These are phyloP conservation scores for Phytopythium montanum DNA, from an alignment of 352 stramenopile species.

Conservation along the genomic window DNA sequence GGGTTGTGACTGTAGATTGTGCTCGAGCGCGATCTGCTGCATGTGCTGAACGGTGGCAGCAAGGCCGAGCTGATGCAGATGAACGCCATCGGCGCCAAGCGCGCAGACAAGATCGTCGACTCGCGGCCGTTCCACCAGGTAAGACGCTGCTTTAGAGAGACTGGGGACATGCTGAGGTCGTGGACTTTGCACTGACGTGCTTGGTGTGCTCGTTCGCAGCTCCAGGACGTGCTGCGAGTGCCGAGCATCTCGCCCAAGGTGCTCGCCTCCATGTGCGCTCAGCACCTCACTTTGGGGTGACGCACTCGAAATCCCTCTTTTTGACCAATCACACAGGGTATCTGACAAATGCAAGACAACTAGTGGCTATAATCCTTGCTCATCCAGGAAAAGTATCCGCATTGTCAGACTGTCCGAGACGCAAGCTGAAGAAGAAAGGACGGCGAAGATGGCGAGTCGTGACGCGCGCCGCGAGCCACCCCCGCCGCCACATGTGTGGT, in stretches of 20 bases:
- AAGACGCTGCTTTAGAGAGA: not conserved
- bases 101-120: slow-evolving; percentile 37
- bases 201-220: not conserved
- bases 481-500: not conserved
- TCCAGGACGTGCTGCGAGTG: not conserved
- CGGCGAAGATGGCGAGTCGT: not conserved
- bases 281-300: not conserved
- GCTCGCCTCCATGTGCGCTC: not conserved
- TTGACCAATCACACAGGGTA: not conserved
- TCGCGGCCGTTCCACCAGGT: slow-evolving; percentile 41
- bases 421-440: not conserved
- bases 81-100: slow-evolving; percentile 49
- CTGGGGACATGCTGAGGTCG: not conserved
- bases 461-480: not conserved
- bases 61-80: slow-evolving; percentile 37
- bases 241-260: not conserved
- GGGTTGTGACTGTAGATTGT: slow-evolving; percentile 17
- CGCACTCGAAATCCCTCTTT: not conserved
- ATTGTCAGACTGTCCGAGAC: not conserved
- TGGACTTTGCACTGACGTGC: not conserved
- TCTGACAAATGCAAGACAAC: not conserved
- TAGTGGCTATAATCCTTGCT: not conserved
- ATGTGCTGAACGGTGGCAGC: slow-evolving; percentile 40
- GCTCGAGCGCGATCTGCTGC: slow-evolving; percentile 47
- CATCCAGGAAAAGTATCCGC: not conserved